These are phyloP conservation scores for Psilocybe tampanensis DNA, from an alignment of 768 basidiomycete species.

Conservation along the genomic window DNA sequence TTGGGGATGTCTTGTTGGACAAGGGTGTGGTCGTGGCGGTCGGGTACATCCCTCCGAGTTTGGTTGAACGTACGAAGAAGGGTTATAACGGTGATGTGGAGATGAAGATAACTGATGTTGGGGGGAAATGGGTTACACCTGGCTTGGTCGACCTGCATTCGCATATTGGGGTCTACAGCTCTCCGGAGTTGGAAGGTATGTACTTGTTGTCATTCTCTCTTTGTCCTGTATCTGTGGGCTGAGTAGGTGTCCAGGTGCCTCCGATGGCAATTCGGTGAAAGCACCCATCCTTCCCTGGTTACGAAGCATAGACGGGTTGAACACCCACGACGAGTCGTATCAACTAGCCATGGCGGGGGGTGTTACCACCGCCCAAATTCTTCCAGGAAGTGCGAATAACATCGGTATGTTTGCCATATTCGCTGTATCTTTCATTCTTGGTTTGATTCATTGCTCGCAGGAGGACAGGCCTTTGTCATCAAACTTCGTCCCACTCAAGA, in stretches of 20 bases:
- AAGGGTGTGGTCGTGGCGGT: conserved; percentile 64
- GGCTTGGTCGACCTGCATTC: conserved; percentile 52
- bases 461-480: conserved; percentile 79
- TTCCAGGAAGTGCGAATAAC: conserved; percentile 68
- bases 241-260: conserved; percentile 33
- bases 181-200: conserved; percentile 33
- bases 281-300: conserved; percentile 62
- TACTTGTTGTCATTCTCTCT: conserved; percentile 7
- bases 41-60: conserved; percentile 36
- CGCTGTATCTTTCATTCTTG: neutral
- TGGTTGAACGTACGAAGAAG: conserved; percentile 17
- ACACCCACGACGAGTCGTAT: conserved; percentile 72
- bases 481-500: conserved; percentile 74
- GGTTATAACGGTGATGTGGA: conserved; percentile 9
- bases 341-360: conserved; percentile 64
- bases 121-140: conserved; percentile 62
- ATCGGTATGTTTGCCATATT: conserved; percentile 44
- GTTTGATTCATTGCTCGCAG: conserved; percentile 29
- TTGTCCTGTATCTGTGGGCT: neutral
- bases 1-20: conserved; percentile 64
- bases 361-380: conserved; percentile 73
- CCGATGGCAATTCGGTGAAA: conserved; percentile 45
- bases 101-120: conserved; percentile 49
- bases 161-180: conserved; percentile 37
- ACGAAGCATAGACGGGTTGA: conserved; percentile 70